Base-by-base conservation (phyloP, 768 basidiomycete genomes). In the Lactarius vividus region DNA sequence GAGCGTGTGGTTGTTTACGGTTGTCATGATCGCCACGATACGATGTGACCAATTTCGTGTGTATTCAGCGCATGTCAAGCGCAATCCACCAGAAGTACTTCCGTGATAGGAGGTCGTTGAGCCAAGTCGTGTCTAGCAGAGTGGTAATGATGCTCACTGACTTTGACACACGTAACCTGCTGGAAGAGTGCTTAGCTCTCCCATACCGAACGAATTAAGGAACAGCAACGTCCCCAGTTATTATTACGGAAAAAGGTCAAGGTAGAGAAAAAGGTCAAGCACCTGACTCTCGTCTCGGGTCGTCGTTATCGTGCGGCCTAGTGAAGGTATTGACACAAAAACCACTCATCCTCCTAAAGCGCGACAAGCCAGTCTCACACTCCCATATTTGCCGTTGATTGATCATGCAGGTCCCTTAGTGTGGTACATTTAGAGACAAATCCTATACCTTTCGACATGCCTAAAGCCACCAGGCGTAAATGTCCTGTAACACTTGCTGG, bases 161-260 rank as follows among this genome's bases (percentile, higher is more conserved):
- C 89, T 72, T 85, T 91, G 74, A 90, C 89, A 72, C 96, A 96
- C 0, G 89, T 91, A 49, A 96, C 93, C n/a, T n/a, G n/a, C 72
- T 93, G 91, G 75, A 95, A 95, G 52, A 97, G 79, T 0, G 97
- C 95, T 31, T 26, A 97, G 81, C 74, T 97, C 96, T 26, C 94
- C 94, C 4, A 92, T 96, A 16, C 93, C 92, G 72, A 98, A 98
- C 0, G 97, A 97, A 75, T 98, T 91, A 40, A 98, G 86, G 66
- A 96, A 89, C 77, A n/a, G n/a, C 55, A 99, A 80, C 0, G 96
- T 96, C 71, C 98, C 89, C 1, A 2, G 96, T 96, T 70, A 98
- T 93, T 83, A 98, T n/a, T n/a, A n/a, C n/a, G n/a, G n/a, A n/a
- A n/a, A n/a, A n/a, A n/a, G n/a, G n/a, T n/a, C n/a, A n/a, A n/a